Evolutionary conservation across 768 basidiomycete genomes (phyloP), one percentile per base, ranked within the genome.

Genomic region (Zangia roseola): DNA sequence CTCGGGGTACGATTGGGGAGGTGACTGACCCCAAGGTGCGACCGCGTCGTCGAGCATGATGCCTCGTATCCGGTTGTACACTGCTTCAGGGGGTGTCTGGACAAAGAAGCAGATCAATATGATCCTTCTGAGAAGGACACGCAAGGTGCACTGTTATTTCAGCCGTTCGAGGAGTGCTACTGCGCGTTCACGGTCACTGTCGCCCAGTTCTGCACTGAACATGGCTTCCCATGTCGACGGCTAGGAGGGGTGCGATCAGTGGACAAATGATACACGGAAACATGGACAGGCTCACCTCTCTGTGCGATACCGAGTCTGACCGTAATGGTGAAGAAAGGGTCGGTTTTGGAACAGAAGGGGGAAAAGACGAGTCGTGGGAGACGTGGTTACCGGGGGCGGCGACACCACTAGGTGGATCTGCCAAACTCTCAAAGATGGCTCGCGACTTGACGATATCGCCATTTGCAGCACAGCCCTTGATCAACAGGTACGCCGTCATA

Each of bases 211-310:
- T 1, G 89, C 90, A 13, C 91, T 81, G 54, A 99, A 82, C 94
- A 99, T 98, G 5, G 83, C 84, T 62, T 98, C 97, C 86, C 90
- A 95, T 1, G 92, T 94, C 34, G 89, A 92, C 12, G 91, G 92
- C 84, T 91, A 58, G 3, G 10, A 48, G 44, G 44, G 40, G 26
- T 17, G 33, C 14, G 44, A 36, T 41, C 19, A 46, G 45, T n/a
- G 12, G 21, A 45, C 26, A 8, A 14, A 30, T 12, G 3, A 12
- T 10, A 17, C 19, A 40, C 12, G 1, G 6, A 8, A 6, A 19
- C 7, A 2, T 10, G 20, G 16, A 10, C 12, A 0, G 6, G 23
- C 65, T 50, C 33, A 69, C 68, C 55, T 68, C 66, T 54, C 66
- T 53, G 20, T 68, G 69, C 4, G 68, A 68, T 1, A 62, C 75